phyloP scores from a whole-genome alignment of 140 eudicot species.

The Senecio squalidus region DNA sequence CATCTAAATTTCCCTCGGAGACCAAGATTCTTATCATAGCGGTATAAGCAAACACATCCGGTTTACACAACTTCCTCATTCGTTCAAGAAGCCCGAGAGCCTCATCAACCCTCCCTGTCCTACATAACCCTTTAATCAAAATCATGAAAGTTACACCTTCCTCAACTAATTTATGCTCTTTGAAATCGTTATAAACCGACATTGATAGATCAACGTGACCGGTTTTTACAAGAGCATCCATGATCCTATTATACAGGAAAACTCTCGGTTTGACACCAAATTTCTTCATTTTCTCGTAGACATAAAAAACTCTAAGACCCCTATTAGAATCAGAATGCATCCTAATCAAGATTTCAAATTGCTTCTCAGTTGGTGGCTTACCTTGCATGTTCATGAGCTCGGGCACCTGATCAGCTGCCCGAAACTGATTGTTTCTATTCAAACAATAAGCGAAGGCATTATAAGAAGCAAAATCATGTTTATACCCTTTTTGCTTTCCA shows the following conservation, averaged over 20 bases:
- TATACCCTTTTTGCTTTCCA: constrained; percentile 91
- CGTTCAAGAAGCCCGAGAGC: constrained; percentile 39
- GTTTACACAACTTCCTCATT: constrained; percentile 77
- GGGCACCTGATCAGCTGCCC: constrained; percentile 92
- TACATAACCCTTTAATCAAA: constrained; percentile 85
- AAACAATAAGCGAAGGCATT: constrained; percentile 82
- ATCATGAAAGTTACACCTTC: constrained; percentile 81
- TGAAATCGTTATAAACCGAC: constrained; percentile 77
- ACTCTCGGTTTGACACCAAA: constrained; percentile 84
- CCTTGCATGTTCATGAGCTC: constrained; percentile 95
- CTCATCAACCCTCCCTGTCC: constrained; percentile 55
- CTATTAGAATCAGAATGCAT: constrained; percentile 91
- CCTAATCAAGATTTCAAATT: constrained; percentile 83
- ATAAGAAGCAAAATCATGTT: constrained; percentile 73
- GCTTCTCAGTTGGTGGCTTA: constrained; percentile 77
- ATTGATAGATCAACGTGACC: constrained; percentile 61
- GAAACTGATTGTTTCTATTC: constrained; percentile 59
- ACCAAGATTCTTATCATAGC: constrained; percentile 77
- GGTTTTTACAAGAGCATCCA: constrained; percentile 83
- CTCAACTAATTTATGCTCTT: constrained; percentile 53
- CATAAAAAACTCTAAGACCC: constrained; percentile 85
- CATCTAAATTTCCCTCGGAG: constrained; percentile 62
- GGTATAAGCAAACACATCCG: constrained; percentile 92
- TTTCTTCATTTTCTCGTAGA: constrained; percentile 89
- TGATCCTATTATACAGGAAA: constrained; percentile 69